Evolutionary conservation across 345 rosid species (phyloP).

Genomic region (Dovyalis caffra): DNA sequence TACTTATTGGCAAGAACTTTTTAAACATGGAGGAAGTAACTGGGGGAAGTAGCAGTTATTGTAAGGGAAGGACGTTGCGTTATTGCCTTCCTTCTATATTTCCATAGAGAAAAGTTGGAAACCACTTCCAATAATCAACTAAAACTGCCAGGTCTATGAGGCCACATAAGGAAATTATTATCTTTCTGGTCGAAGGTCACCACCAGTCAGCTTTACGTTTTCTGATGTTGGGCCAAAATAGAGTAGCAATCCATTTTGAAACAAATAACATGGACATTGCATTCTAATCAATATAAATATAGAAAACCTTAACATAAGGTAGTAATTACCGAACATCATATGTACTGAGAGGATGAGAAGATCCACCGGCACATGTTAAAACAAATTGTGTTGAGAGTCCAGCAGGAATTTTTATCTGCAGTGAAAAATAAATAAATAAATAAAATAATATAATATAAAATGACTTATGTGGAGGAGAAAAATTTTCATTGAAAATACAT

Average conservation of each 20-base stretch:
- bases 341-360: slow-evolving; percentile 65
- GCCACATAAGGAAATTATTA: no score
- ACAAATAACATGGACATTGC: not conserved
- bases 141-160: no score
- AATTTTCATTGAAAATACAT: not conserved
- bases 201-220: no score
- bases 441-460: not conserved
- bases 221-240: not conserved
- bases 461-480: not conserved
- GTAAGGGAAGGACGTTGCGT: no score
- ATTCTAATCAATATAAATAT: not conserved
- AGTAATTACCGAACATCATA: slow-evolving; percentile 53
- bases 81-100: no score
- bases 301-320: not conserved
- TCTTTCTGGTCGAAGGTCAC: no score
- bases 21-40: no score
- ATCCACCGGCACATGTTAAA: slow-evolving; percentile 69
- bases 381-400: slow-evolving; percentile 79
- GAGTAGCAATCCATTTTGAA: not conserved
- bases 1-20: no score
- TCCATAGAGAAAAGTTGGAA: no score
- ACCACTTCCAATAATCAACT: no score
- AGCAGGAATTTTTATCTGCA: slow-evolving; percentile 84
- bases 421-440: slow-evolving; percentile 11
- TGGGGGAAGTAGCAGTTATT: no score